Evolutionary conservation across 139 green algal species (phyloP).

Genomic region (Chlamydomonas asymmetrica): DNA sequence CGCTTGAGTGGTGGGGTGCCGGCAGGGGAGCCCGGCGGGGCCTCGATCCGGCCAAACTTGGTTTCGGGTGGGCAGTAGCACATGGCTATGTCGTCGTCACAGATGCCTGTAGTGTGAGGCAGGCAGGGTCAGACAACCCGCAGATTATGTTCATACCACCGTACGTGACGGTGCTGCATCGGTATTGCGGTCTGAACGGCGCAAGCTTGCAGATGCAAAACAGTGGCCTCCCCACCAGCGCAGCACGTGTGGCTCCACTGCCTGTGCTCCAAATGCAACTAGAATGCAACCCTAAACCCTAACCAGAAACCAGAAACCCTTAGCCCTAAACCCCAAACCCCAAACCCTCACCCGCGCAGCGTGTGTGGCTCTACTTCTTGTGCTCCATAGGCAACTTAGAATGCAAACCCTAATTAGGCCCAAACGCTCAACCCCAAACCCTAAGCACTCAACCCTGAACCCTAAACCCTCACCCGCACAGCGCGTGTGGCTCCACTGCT

Average conservation of each 20-base stretch:
- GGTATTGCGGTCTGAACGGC: no score
- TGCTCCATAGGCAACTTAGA: no score
- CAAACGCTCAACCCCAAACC: not conserved
- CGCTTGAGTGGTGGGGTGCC: slow-evolving; percentile 21
- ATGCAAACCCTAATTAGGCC: not conserved
- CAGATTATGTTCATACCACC: not conserved
- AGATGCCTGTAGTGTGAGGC: slow-evolving; percentile 32
- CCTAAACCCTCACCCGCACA: slow-evolving; percentile 17
- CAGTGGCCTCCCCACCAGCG: no score
- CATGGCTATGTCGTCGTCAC: slow-evolving; percentile 47
- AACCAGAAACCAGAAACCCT: not conserved
- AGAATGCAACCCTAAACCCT: not conserved
- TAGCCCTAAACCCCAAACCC: not conserved
- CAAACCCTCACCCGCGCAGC: no score
- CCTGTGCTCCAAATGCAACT: no score
- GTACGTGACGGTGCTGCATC: no score
- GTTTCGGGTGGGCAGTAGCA: slow-evolving; percentile 51
- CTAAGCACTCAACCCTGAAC: not conserved
- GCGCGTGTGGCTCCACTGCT: slow-evolving; percentile 15
- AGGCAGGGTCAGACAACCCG: not conserved
- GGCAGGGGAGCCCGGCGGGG: slow-evolving; percentile 2
- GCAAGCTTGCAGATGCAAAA: no score
- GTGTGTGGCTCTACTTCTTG: no score
- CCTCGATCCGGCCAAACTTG: slow-evolving; percentile 27
- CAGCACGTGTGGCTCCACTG: no score